Base-by-base conservation (phyloP, 2,329 filamentous ascomycete species). In the Fusarium sulawesiense region DNA sequence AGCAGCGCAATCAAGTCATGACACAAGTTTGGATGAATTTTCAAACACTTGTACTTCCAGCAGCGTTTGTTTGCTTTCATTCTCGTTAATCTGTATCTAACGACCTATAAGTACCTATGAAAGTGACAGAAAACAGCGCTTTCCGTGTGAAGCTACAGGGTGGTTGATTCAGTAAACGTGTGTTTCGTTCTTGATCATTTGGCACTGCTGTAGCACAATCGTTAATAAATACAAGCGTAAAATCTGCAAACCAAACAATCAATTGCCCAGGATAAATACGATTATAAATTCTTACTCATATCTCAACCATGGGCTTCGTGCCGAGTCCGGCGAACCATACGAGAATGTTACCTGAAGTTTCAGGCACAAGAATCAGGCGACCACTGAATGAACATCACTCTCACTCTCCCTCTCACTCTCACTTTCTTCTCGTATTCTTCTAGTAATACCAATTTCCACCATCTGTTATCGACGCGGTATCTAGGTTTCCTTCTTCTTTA, bases 311-410 rank as follows among this genome's bases (percentile, higher is more conserved):
- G 13, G 10, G 32, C 42, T 20, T 41, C 30, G 42, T 23, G 20
- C 47, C 21, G 23, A 18, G 34, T 16, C 16, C 18, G 34, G 32
- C 20, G 21, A 46, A 70, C 30, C 9, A 14, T 4, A 34, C 40
- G 44, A 60, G 40, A 56, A 37, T n/a, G 10, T 37, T 25, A 67
- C 58, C 67, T 68, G n/a, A 57, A 25, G 16, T 32, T 23, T 64
- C n/a, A 70, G 67, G 67, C 67, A 42, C 9, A 10, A 49, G 21
- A 25, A 34, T 49, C 13, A 68, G 63, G 63, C 41, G 23, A 14
- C 46, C 20, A 18, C 16, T 13, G 14, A 18, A 3, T 11, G 14
- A 18, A 2, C 7, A 7, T 37, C 61, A 14, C 45, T 16, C 6
- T 7, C 18, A 16, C 12, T 21, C 9, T 7, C 18, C n/a, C 13